These are phyloP conservation scores for Hemileccinum rubropunctum DNA, from an alignment of 768 basidiomycete species.

Conservation along the genomic window DNA sequence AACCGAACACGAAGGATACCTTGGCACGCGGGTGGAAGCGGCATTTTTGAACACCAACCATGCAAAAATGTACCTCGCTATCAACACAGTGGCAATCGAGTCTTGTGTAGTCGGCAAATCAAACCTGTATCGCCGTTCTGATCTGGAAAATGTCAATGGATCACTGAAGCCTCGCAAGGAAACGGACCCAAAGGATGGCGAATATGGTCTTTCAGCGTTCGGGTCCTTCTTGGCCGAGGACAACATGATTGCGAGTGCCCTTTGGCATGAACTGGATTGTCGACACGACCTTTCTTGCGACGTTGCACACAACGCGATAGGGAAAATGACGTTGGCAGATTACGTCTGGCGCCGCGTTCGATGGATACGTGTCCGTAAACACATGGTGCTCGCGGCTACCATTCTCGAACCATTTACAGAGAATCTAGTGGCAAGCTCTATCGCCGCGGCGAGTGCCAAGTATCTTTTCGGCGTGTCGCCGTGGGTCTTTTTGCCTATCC, in stretches of 20 bases:
- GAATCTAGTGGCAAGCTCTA: conserved; percentile 64
- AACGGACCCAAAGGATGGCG: conserved; percentile 19
- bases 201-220: conserved; percentile 70
- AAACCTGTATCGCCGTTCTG: conserved; percentile 87
- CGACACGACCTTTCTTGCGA: conserved; percentile 91
- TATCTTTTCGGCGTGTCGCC: conserved; percentile 49
- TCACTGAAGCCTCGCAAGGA: conserved; percentile 49
- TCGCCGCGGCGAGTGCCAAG: conserved; percentile 55
- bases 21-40: conserved; percentile 87
- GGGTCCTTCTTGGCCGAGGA: conserved; percentile 93
- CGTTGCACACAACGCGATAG: conserved; percentile 84
- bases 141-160: conserved; percentile 74
- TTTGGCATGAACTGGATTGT: conserved; percentile 92
- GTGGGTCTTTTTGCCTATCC: conserved; percentile 55
- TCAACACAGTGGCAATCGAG: conserved; percentile 84
- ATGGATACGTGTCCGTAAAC: conserved; percentile 96
- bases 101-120: conserved; percentile 98
- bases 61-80: conserved; percentile 96
- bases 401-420: conserved; percentile 93
- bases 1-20: conserved; percentile 57
- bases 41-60: conserved; percentile 97
- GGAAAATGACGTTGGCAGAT: conserved; percentile 79
- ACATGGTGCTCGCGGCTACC: conserved; percentile 87
- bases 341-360: conserved; percentile 89
- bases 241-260: conserved; percentile 89